Base-by-base conservation (phyloP, 805 yeast species). In the Monosporozyma solicola region DNA sequence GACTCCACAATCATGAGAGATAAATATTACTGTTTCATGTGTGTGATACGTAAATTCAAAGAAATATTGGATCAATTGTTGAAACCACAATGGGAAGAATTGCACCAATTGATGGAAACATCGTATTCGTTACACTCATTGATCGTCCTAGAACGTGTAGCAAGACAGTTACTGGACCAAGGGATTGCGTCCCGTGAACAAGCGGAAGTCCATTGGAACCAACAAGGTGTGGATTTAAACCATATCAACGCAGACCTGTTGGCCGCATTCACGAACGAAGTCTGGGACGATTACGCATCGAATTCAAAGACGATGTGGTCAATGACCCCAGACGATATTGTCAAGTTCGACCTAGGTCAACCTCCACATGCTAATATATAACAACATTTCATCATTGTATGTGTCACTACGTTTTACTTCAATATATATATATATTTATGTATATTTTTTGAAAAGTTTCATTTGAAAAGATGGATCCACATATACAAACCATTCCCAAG, bases 61-160 rank as follows among this genome's bases (percentile, higher is more conserved):
- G 50, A 51, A 24, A 55, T 59, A 20, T 47, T 61, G 10, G 65
- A 63, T 50, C 59, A 54, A 27, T 44, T 64, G 13, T 53, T 51
- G 41, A 57, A 53, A 10, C 54, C 55, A n/a, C 20, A 49, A 29
- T 50, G 52, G 25, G 44, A 41, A 0, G 51, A 50, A 6, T 33
- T 61, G 22, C 54, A 54, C n/a, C 43, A 51, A 13, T 41, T 55
- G 5, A 52, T 60, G 13, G 44, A 55, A 10, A 53, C 55, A 2
- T 62, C 63, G 20, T 60, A 56, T 32, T 57, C 55, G 4, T 47
- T 62, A 24, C 53, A 54, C 15, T 51, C 64, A 10, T 49, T 61
- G 3, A 39, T 62, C 16, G 65, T 62, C 2, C 44, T 64, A 9
- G 64, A 64, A 51, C 53, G 58, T 15, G 57, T 61, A 6, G 62